Evolutionary conservation across 2,329 filamentous ascomycete species (phyloP).

Genomic region (Corynespora cassiicola): DNA sequence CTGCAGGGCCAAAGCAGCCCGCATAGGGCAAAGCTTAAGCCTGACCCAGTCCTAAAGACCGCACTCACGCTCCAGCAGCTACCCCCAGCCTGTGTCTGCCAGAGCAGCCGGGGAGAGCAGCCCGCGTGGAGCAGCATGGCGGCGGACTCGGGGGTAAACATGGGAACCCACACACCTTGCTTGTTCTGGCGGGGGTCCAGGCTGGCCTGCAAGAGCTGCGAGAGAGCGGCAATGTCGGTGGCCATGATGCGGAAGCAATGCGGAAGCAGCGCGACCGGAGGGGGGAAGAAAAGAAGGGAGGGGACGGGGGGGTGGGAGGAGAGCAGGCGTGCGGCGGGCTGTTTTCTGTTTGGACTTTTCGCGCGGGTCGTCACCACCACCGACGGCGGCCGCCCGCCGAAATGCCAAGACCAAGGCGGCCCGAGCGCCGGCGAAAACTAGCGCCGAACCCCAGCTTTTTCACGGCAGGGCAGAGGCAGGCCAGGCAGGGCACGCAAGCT

Average conservation of each 20-base stretch:
- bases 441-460: too few relatives aligned
- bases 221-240: slow-evolving; percentile 67
- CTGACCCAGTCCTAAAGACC: too few relatives aligned
- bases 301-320: slow-evolving; percentile 4
- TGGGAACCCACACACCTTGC: slow-evolving; percentile 70
- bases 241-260: too few relatives aligned
- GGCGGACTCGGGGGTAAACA: slow-evolving; percentile 19
- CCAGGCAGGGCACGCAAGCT: too few relatives aligned
- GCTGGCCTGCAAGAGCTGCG: slow-evolving; percentile 87
- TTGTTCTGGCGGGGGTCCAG: slow-evolving; percentile 87
- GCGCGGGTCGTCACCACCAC: not conserved
- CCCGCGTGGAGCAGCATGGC: slow-evolving; percentile 9
- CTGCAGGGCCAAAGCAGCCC: too few relatives aligned
- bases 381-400: too few relatives aligned
- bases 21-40: too few relatives aligned
- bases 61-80: slow-evolving; percentile 29
- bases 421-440: too few relatives aligned
- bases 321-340: slow-evolving; percentile 7
- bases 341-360: slow-evolving; percentile 20
- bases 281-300: slow-evolving; percentile 5
- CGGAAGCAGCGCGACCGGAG: slow-evolving; percentile 9
- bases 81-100: slow-evolving; percentile 18
- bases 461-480: too few relatives aligned
- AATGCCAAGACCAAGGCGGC: too few relatives aligned
- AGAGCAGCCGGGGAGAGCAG: not conserved